These are phyloP conservation scores for Pseudocercospora fijiensis DNA, from an alignment of 2,329 filamentous ascomycete species.

Conservation along the genomic window DNA sequence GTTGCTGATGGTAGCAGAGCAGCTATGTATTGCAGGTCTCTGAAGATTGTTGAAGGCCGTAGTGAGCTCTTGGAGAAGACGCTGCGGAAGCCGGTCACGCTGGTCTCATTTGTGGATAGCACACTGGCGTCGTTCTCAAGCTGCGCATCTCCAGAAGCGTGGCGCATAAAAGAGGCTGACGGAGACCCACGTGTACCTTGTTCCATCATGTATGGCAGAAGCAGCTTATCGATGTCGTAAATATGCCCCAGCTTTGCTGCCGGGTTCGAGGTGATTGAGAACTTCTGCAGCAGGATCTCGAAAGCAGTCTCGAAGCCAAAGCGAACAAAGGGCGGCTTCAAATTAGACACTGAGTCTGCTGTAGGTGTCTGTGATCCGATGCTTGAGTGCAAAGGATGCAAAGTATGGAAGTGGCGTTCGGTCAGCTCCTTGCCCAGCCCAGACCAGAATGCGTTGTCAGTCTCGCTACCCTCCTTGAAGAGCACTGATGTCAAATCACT, in stretches of 20 bases:
- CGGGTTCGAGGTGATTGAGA: conserved; percentile 86
- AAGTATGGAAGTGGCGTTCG: conserved; percentile 26
- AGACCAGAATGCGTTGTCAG: conserved; percentile 77
- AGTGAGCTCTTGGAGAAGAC: conserved; percentile 48
- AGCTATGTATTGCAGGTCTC: conserved; percentile 57
- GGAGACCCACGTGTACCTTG: conserved; percentile 7
- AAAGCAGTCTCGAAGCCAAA: conserved; percentile 71
- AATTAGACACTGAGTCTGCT: not conserved
- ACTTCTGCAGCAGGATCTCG: conserved; percentile 74
- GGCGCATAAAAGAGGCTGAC: conserved; percentile 18
- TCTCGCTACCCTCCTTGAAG: conserved; percentile 87
- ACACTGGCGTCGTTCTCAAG: not conserved
- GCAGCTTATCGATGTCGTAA: conserved; percentile 75
- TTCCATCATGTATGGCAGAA: conserved; percentile 29
- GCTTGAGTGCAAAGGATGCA: conserved; percentile 15
- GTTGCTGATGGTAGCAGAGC: conserved; percentile 59
- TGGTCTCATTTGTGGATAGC: conserved; percentile 15
- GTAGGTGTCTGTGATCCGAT: conserved; percentile 25
- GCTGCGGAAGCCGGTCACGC: conserved; percentile 30
- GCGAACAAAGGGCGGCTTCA: conserved; percentile 6
- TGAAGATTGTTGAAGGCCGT: conserved; percentile 49
- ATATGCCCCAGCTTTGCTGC: conserved; percentile 80
- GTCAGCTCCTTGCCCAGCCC: conserved; percentile 52
- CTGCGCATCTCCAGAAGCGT: not conserved
- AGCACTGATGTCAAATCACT: conserved; percentile 87